Base-by-base conservation (phyloP, 306 rosid species). In the Fragaria nilgerrensis region DNA sequence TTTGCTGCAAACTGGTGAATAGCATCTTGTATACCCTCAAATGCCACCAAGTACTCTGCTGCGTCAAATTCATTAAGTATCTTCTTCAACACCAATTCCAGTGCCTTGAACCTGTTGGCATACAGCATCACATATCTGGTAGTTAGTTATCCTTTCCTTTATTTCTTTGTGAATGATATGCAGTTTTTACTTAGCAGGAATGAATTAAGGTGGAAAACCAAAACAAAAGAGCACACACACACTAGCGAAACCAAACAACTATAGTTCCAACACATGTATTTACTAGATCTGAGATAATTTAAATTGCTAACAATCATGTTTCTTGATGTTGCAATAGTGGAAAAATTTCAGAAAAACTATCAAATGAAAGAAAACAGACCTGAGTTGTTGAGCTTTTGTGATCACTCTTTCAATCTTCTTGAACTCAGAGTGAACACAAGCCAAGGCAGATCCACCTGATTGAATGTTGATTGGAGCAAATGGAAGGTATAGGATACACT, bases 51-150 rank as follows among this genome's bases (percentile, higher is more conserved):
- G 75, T 83, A 86, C 76, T 83, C 89, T 12, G 87, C 85, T 39
- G 85, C 87, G n/a, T 83, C 82, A 47, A 68, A 66, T 58, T 75
- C 75, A 58, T 68, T 83, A 70, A 86, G 71, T 13, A 86, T 73
- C 81, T 78, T 86, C 85, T 83, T 86, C 66, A 86, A 69, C 36
- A 83, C 85, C 85, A 80, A 68, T 62, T 83, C 89, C 75, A 80
- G 47, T 41, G 81, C 85, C 81, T 75, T 86, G 72, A 80, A 80
- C 83, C 89, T 86, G 75, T 69, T 67, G 13, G 61, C 27, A n/a
- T 15, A 59, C 56, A 63, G 29, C 20, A 56, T 70, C 53, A 58
- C 39, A 69, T 59, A 22, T 16, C 25, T 36, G 63, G 22, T 75
- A 56, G 25, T 69, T 7, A 61, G 64, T 50, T 11, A 49, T 19